Base-by-base conservation (phyloP, 2,329 filamentous ascomycete species). In the Paraphoma sp. region DNA sequence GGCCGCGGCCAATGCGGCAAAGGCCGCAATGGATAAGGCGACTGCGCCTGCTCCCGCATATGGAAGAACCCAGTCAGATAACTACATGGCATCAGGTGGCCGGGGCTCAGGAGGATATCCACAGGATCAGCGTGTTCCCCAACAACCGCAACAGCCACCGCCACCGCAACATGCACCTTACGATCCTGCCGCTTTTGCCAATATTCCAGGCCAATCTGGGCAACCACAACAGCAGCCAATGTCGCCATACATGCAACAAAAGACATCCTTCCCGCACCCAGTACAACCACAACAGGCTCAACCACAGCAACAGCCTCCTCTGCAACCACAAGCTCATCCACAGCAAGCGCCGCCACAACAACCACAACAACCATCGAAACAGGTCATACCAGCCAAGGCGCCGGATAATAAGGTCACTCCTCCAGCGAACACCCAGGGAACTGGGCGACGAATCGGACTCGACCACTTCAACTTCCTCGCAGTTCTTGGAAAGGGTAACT, bases 381-480 rank as follows among this genome's bases (percentile, higher is more conserved):
- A 70, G 38, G 69, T 70, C 73, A 40, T 70, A 76, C 31, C 65
- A 70, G 12, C 64, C 29, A 68, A 75, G 53, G 69, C 68, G 12
- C 71, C 72, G 2, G 73, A 76, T 45, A 69, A 77, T 42, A 90
- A 89, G 78, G 82, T 87, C 28, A 81, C 90, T 33, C 90, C 90
- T n/a, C 81, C 87, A 45, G 89, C 89, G 18, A 91, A 82, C 56
- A 78, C 79, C 12, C 87, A 60, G 83, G 90, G 91, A 41, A 92
- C 89, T 54, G 91, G 91, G 31, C 86, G 89, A 71, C 87, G 94
- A 51, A 98, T 99, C 73, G 95, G 95, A 16, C 83, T 99, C 45
- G 96, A 99, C 75, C 93, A 99, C 79, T 99, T 99, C 84, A 99
- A 99, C 77, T 99, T 99, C 85, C 84, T 99, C 64, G 94, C 96